Evolutionary conservation across 169 alveolate genomes (phyloP), one percentile per base, ranked within the genome.

Genomic region (Cryptosporidium sp.): DNA sequence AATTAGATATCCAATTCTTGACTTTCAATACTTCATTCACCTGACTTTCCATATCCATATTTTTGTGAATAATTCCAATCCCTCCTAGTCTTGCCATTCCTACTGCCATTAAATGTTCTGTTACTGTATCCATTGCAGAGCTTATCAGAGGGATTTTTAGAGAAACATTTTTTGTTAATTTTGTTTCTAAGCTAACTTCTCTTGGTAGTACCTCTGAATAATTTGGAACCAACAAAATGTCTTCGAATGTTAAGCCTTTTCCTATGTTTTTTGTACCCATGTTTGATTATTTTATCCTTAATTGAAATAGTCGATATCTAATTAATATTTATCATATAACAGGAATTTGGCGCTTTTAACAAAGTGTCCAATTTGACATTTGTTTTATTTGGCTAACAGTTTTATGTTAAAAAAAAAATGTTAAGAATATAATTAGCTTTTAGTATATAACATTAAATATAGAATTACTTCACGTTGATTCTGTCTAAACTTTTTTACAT

Each of bases 91-190:
- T 91, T 0, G 98, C 99, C 94, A 96, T 92, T 37, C 95, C 97
- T 42, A 95, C 94, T 29, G 99, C 98, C 99, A 97, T 97, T 52
- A 93, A 86, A 48, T 95, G 93, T 92, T 96, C 99, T 3, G 99
- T 97, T 73, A 97, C 98, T 4, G 99, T 95, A 92, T 96, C 94
- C 99, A 96, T 96, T 35, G 99, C 98, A 7, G 98, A 94, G 21
- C 98, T 95, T 48, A 96, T 94, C 16, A 96, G 70, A 7, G 99
- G 99, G 18, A 94, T 93, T 44, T 93, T 95, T 73, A 96, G 85
- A 21, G 80, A 61, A 72, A 96, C 93, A 69, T 92, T 92, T 84
- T 92, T 92, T 45, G 97, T 94, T 39, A 96, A 52, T 29, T 93
- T 87, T 3, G 96, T 87, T 26, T 93, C 44, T 65, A 95, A 85